Base-by-base conservation (phyloP, 2,329 filamentous ascomycete species). In the Aspergillus quadrilineatus region DNA sequence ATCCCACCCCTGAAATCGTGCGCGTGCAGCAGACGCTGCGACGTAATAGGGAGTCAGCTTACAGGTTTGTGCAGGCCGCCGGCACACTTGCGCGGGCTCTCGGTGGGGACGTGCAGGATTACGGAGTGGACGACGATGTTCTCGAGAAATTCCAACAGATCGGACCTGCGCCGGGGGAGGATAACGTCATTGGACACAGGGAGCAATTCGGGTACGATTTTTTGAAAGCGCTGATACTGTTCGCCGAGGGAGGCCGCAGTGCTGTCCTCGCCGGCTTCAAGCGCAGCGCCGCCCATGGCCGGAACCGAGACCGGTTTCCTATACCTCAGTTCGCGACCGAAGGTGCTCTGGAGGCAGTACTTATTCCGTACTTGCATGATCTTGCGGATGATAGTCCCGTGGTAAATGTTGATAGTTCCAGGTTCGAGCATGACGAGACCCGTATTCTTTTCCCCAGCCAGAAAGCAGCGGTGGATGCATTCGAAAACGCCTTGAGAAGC, bases 141-240 rank as follows among this genome's bases (percentile, higher is more conserved):
- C 65, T 78, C 26, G 67, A 73, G n/a, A 66, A 73, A 45, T 84
- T 84, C 61, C 67, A 74, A n/a, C 72, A 75, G 17, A 79, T 85
- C 28, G 70, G 69, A 42, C 77, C 78, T 15, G 78, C 80, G 0
- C 70, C 76, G 46, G 70, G 74, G 22, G 75, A 82, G 65, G 68
- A 79, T 62, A 65, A 67, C 55, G 51, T 66, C 34, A 65, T 77
- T 17, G 65, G 75, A 10, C 61, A 63, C 6, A 72, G 76, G 17
- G 77, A 83, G 44, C 79, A 80, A 12, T 87, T 87, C 65, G 78
- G 78, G n/a, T 86, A 86, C 62, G 85, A 87, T 61, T 87, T 88
- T 62, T 63, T 87, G 28, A 85, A 84, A 66, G 83, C 85, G 1
- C 85, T 87, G 43, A 65, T 85, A 2, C 73, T 87, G 1, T 88